Conservation (phyloP, 75 land plant genomes). For the Chamaecyparis obtusa region DNA sequence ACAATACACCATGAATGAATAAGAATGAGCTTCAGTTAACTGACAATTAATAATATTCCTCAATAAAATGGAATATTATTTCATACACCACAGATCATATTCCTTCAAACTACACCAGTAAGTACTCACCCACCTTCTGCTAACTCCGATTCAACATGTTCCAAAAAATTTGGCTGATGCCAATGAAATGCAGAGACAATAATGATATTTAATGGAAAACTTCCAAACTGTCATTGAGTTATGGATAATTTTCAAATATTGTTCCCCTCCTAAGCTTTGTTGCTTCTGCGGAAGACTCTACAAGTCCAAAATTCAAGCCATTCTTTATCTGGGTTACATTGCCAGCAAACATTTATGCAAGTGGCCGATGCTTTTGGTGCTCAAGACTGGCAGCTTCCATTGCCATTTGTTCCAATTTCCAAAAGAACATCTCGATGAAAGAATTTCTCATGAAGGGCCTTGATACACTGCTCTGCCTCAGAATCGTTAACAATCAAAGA, state of each 20-base stretch:
- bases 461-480: slow-evolving; percentile 82
- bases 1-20: neutral
- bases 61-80: neutral
- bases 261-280: neutral
- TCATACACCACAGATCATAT: neutral
- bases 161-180: slow-evolving; percentile 1
- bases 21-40: neutral
- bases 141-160: neutral
- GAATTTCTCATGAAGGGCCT: slow-evolving; percentile 73
- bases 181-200: neutral
- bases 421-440: slow-evolving; percentile 38
- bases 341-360: neutral
- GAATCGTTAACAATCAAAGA: slow-evolving; percentile 88
- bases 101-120: neutral
- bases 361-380: neutral
- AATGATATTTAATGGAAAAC: neutral
- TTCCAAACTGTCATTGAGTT: neutral
- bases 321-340: neutral
- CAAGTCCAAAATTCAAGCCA: neutral
- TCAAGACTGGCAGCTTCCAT: neutral
- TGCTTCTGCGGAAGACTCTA: neutral
- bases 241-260: neutral
- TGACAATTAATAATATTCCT: neutral
- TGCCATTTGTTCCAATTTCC: neutral
- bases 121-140: neutral